Conservation (phyloP, 305 asterid genomes). For the Fraxinus velutina region DNA sequence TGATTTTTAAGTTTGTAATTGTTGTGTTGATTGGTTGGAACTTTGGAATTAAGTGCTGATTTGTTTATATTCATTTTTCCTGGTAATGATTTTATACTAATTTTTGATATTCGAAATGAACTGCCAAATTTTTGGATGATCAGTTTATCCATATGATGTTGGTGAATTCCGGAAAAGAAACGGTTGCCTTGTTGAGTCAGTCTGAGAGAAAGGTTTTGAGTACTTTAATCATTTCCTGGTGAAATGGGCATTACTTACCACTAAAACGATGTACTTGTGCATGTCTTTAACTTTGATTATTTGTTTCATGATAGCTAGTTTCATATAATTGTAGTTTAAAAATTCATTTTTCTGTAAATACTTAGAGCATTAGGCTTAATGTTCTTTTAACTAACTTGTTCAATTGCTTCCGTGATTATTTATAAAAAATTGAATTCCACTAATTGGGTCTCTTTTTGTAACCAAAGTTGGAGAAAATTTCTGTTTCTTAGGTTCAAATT, state of each 20-base stretch:
- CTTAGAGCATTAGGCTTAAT: not conserved
- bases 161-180: not conserved
- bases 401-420: conserved; percentile 6
- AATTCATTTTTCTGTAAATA: not conserved
- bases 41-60: not conserved
- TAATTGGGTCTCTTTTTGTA: not conserved
- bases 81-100: not conserved
- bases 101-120: not conserved
- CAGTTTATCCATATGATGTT: not conserved
- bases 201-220: not conserved
- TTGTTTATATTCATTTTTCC: not conserved
- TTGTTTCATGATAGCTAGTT: not conserved
- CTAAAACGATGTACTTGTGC: not conserved
- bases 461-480: not conserved
- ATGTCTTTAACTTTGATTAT: not conserved
- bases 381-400: not conserved
- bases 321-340: not conserved
- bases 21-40: conserved; percentile 13
- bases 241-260: not conserved
- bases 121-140: not conserved
- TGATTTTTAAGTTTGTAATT: not conserved
- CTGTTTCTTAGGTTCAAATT: not conserved
- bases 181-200: not conserved
- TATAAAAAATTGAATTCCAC: not conserved
- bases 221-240: not conserved